Conservation (phyloP, 2,329 filamentous ascomycete genomes). For the Fusarium scirpi region DNA sequence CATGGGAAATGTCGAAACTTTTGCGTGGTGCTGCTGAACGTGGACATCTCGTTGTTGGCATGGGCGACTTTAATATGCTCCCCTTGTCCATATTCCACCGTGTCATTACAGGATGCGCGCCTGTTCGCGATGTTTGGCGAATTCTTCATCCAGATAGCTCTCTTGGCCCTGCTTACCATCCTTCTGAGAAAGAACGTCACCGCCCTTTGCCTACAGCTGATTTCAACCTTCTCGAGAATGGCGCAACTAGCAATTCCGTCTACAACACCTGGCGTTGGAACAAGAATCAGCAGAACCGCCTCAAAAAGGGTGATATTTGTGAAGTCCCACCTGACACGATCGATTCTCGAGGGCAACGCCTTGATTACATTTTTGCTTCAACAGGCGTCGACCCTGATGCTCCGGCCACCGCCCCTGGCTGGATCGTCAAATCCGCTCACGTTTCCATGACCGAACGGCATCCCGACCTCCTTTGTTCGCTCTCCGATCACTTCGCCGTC, state of each 20-base stretch:
- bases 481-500: constrained; percentile 96
- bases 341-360: constrained; percentile 83
- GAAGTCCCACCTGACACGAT: constrained; percentile 71
- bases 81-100: constrained; percentile 86
- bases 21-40: constrained; percentile 83
- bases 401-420: constrained; percentile 56
- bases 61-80: constrained; percentile 98
- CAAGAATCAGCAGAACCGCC: constrained; percentile 73
- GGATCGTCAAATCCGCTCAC: constrained; percentile 76
- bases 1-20: constrained; percentile 93
- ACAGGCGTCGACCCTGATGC: constrained; percentile 58
- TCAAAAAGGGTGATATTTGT: constrained; percentile 69
- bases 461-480: constrained; percentile 82
- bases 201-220: constrained; percentile 79
- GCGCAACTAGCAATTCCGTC: constrained; percentile 85
- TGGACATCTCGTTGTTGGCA: constrained; percentile 84
- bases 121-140: constrained; percentile 86
- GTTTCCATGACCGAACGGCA: constrained; percentile 88
- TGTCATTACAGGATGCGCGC: constrained; percentile 81
- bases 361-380: constrained; percentile 94
- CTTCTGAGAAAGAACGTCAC: constrained; percentile 73
- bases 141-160: constrained; percentile 86
- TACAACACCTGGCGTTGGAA: constrained; percentile 96
- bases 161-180: constrained; percentile 77
- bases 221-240: constrained; percentile 83